Base-by-base conservation (phyloP, 805 yeast genomes). In the Candida coleopterorum region DNA sequence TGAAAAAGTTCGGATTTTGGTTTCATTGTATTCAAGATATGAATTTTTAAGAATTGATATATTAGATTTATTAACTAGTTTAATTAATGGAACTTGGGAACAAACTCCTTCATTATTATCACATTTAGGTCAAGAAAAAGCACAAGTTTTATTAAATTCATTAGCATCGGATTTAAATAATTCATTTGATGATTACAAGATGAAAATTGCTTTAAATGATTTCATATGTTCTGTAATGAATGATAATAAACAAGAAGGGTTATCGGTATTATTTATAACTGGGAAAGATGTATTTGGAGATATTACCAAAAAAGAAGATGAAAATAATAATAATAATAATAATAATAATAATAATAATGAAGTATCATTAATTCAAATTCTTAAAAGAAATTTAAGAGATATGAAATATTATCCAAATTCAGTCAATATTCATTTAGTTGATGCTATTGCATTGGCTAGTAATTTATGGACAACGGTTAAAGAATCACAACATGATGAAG, bases 41-140 rank as follows among this genome's bases (percentile, higher is more conserved):
- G 62, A 65, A 7, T 46, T 58, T 0, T 61, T 80, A 39, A 74
- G 86, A 41, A 56, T 59, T 22, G 62, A 63, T 9, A 64, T 85
- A 1, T 57, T 85, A 23, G 71, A 70, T 27, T 52, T 87, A 25
- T 56, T 86, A 12, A 73, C 81, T 4, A 63, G 72, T 4, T 54
- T 85, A 28, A 77, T 84, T 1, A 67, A 64, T 29, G 79, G 78
- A 0, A 59, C 52, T 2, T 77, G 85, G 81, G 65, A 66, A 6
- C 60, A 62, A 4, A 78, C 80, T 23, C 95, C 95, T 3, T 87
- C 96, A 1, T 60, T 90, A 32, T 64, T 90, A 26, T 84, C 97
- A 0, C 86, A 86, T 53, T 60, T 90, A 37, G 93, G 95, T 4
- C 65, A 72, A n/a, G 65, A 70, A 14, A 71, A 75, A 45, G 74